These are phyloP conservation scores for Harringtonia aguacate DNA, from an alignment of 2,329 filamentous ascomycete genomes.

Conservation along the genomic window DNA sequence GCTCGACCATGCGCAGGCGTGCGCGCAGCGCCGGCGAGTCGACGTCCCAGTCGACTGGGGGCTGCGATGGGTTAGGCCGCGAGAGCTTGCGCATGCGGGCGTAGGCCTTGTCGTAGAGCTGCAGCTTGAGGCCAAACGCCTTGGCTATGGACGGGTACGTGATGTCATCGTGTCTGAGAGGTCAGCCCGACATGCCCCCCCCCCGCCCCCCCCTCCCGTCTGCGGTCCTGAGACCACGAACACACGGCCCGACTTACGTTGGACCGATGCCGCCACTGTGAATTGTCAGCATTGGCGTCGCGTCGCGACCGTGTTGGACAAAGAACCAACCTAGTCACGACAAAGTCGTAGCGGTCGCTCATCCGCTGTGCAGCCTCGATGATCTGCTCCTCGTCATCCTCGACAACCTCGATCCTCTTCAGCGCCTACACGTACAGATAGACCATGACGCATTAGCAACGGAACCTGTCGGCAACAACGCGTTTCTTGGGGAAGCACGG, in stretches of 20 bases:
- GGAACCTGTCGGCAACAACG: too few relatives aligned
- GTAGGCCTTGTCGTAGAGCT: slow-evolving; percentile 67
- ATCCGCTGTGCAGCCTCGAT: slow-evolving; percentile 78
- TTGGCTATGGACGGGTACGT: slow-evolving; percentile 91
- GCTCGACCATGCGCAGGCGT: slow-evolving; percentile 80
- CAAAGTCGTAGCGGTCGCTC: slow-evolving; percentile 84
- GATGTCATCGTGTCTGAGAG: slow-evolving; percentile 80
- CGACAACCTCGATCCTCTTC: slow-evolving; percentile 84
- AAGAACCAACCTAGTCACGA: slow-evolving; percentile 64
- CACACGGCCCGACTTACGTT: slow-evolving; percentile 51
- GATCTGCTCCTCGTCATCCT: slow-evolving; percentile 86
- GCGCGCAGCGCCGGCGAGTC: slow-evolving; percentile 70
- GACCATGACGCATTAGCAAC: too few relatives aligned
- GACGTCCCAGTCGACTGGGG: slow-evolving; percentile 73
- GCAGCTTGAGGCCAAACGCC: slow-evolving; percentile 68
- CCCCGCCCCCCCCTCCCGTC: too few relatives aligned
- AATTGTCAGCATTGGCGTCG: not conserved
- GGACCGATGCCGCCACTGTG: slow-evolving; percentile 80
- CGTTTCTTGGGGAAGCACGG: too few relatives aligned
- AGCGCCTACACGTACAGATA: slow-evolving; percentile 38
- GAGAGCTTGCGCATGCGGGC: slow-evolving; percentile 76
- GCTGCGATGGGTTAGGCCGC: slow-evolving; percentile 60
- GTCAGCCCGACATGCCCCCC: not conserved
- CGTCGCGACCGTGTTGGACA: not conserved
- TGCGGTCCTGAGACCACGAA: not conserved